Base-by-base conservation (phyloP, 768 basidiomycete species). In the Kwoniella newhampshirensis region DNA sequence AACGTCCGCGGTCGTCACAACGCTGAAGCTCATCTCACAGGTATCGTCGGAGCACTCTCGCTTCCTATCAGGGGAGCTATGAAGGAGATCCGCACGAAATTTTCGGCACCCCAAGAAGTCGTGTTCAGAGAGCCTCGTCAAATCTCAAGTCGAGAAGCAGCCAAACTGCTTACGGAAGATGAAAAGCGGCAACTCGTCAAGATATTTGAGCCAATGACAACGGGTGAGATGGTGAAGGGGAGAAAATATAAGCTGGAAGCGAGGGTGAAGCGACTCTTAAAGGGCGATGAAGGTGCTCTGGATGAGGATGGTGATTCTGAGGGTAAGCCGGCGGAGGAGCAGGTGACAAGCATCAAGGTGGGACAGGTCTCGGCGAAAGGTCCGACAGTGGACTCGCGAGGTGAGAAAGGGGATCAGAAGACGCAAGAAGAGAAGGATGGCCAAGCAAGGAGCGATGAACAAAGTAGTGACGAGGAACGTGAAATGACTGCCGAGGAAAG, bases 31-130 rank as follows among this genome's bases (percentile, higher is more conserved):
- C 27, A 13, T 37, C 7, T 26, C 17, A 28, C 3, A 54, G 69
- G 70, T 37, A 68, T 71, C 51, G 54, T 57, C 36, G 67, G 66
- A 17, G 64, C 61, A 3, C 64, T 70, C 30, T 66, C 69, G 13
- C 64, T 73, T 7, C 71, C 71, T 7, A 46, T 70, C 11, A 52
- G 58, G 27, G 71, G 71, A 1, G 62, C 58, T 1, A 65, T 59
- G 57, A 59, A 66, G 28, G 59, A 54, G 18, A 52, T 73, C 41
- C 62, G 63, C 21, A 30, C 47, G 3, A 48, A 54, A 37, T 62
- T 68, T 30, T 41, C 57, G 2, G 59, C 60, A 7, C 56, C 59
- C 15, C 71, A 60, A 5, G 53, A 66, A 3, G 43, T 65, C 32
- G 63, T 55, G 36, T 47, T 70, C 20, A 59, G 62, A 18, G 41